Evolutionary conservation across 106 monocot genomes (phyloP), one percentile per base, ranked within the genome.

Genomic region (Amphibolis antarctica): DNA sequence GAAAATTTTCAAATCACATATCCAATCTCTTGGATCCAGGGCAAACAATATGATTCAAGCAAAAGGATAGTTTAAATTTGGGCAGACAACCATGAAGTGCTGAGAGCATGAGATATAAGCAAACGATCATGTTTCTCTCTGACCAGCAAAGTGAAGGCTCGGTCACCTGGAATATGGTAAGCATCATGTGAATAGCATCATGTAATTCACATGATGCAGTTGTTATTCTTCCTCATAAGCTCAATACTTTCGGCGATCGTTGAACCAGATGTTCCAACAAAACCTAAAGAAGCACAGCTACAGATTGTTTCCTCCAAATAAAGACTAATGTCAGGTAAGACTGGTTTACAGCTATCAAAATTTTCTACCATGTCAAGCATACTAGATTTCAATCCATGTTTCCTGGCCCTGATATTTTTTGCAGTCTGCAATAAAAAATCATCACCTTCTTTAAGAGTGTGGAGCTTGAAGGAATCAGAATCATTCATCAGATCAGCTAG

Each of bases 211-310:
- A 15, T 64, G 24, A 17, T 42, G 69, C 94, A 96, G 26, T 65
- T 54, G 26, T 74, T 56, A 43, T 81, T 82, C 59, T 72, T 87
- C 44, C 87, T 98, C 98, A 98, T 91, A 5, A 76, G 10, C 46
- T 81, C 78, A 29, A 98, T 81, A 66, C 64, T 91, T 67, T 84
- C 85, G 49, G 84, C 87, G 61, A 91, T 91, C 13, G 98, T 98
- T 15, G 98, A 98, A 18, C 98, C 98, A 71, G 81, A 71, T 72
- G 87, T 98, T 36, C 98, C 91, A 9, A 91, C 79, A 77, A 98
- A 98, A 24, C 98, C 98, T 26, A 91, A 42, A 3, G 91, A 73
- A 65, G 91, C 91, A 78, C 98, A 98, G 51, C 98, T 91, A 26
- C 98, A 98, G 36, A 91, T 66, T 55, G 71, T 63, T 73, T 87